Conservation (phyloP, 805 yeast species). For the Metschnikowia borealis region DNA sequence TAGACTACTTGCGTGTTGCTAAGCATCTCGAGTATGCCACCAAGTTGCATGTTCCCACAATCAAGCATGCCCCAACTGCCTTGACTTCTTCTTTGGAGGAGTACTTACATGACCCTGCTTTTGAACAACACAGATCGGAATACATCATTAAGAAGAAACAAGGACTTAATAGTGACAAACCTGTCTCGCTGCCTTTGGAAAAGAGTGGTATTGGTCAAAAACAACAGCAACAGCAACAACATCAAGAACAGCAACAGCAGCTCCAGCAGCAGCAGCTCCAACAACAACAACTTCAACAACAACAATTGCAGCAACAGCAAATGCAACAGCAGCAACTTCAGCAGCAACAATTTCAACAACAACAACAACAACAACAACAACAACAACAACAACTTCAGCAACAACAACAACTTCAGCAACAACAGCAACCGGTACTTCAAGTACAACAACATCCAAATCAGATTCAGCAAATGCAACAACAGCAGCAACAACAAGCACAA, state of each 20-base stretch:
- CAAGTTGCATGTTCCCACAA: slow-evolving; percentile 88
- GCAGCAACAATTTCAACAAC: neutral
- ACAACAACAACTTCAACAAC: neutral
- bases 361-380: slow-evolving; percentile 2
- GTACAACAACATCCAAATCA: slow-evolving; percentile 1
- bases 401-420: slow-evolving; percentile 5
- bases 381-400: slow-evolving; percentile 7
- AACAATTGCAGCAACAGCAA: neutral
- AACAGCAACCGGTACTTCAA: slow-evolving; percentile 4
- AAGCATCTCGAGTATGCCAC: slow-evolving; percentile 84
- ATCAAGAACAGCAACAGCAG: slow-evolving; percentile 52
- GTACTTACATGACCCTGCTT: slow-evolving; percentile 80
- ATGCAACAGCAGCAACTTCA: neutral
- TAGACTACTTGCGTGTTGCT: slow-evolving; percentile 82
- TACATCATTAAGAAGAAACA: slow-evolving; percentile 64
- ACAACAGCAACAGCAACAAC: slow-evolving; percentile 37
- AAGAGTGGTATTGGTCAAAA: slow-evolving; percentile 34
- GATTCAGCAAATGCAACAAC: neutral
- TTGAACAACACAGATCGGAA: slow-evolving; percentile 74
- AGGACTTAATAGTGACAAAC: neutral
- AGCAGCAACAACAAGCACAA: neutral
- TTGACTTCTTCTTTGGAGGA: slow-evolving; percentile 82
- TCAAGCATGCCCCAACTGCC: slow-evolving; percentile 96
- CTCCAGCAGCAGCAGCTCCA: slow-evolving; percentile 1
- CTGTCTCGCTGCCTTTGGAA: neutral